Evolutionary conservation across 176 grass and related monocot species (phyloP).

Genomic region (Raddia distichophylla): DNA sequence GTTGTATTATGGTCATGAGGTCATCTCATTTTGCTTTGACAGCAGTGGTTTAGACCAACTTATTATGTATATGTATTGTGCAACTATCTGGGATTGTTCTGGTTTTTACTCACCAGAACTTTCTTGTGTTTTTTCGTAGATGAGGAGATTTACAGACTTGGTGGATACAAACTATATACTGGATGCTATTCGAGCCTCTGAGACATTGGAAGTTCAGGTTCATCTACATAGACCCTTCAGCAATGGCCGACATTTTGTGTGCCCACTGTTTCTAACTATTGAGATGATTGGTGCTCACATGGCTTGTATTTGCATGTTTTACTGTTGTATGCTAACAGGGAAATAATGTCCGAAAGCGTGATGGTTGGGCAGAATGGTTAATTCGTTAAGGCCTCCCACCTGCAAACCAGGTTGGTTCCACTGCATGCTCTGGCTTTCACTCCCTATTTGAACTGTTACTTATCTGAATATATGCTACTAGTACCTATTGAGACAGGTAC

Average conservation of each 20-base stretch:
- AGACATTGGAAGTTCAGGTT: conserved; percentile 81
- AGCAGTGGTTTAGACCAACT: background rate
- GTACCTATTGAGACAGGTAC: background rate
- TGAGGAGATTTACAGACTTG: conserved; percentile 42
- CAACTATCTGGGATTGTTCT: background rate
- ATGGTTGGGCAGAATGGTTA: conserved; percentile 76
- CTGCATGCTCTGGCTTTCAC: background rate
- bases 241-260: background rate
- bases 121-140: conserved; percentile 36
- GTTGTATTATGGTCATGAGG: background rate
- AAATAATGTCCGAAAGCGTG: conserved; percentile 62
- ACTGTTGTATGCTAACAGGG: conserved; percentile 46
- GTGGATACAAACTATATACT: conserved; percentile 59
- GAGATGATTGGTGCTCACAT: background rate
- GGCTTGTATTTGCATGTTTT: background rate
- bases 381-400: conserved; percentile 28
- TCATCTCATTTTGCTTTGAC: conserved; percentile 5
- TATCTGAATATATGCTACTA: background rate
- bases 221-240: background rate
- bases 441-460: background rate
- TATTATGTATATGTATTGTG: background rate
- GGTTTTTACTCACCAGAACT: conserved; percentile 1
- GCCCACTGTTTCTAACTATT: background rate
- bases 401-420: conserved; percentile 40
- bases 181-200: conserved; percentile 61